Evolutionary conservation across 140 eudicot species (phyloP).

Genomic region (Cichorium intybus): DNA sequence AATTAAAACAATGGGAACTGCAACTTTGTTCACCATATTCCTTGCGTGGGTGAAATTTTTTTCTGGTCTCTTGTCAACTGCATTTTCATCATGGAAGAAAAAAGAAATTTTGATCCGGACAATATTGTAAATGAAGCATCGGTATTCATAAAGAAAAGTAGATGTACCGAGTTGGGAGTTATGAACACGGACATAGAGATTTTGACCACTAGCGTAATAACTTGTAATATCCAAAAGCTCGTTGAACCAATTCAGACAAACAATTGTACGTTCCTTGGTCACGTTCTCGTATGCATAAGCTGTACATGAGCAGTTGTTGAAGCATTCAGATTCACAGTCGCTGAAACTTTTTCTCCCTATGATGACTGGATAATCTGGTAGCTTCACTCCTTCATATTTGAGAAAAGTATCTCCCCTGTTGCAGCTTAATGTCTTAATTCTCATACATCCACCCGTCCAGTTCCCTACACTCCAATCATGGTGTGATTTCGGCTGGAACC

Average conservation of each 20-base stretch:
- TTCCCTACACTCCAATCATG: conserved; percentile 42
- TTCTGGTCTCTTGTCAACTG: conserved; percentile 12
- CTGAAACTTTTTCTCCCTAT: conserved; percentile 10
- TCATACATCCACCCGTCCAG: conserved; percentile 43
- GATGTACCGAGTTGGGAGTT: conserved; percentile 23
- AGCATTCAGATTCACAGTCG: conserved; percentile 36
- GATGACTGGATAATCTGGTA: conserved; percentile 39
- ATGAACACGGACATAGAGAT: conserved; percentile 40
- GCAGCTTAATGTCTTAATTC: conserved; percentile 32
- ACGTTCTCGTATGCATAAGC: conserved; percentile 45
- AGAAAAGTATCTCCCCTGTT: conserved; percentile 32
- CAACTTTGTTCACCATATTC: conserved; percentile 17
- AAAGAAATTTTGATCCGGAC: background rate
- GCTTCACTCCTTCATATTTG: conserved; percentile 30
- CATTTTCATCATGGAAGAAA: conserved; percentile 22
- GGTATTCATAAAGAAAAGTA: background rate
- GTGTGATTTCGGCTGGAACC: conserved; percentile 39
- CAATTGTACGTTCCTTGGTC: conserved; percentile 16
- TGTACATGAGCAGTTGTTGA: conserved; percentile 41
- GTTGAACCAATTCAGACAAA: conserved; percentile 41
- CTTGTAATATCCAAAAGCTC: conserved; percentile 29
- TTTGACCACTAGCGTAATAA: background rate
- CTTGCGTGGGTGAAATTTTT: background rate
- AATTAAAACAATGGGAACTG: conserved; percentile 9
- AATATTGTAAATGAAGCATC: background rate